Percentiles rank a stretch among this genome's conserved stretches.
phyloP scores from a whole-genome alignment of 208 protist species.

The Leishmania tropica region DNA sequence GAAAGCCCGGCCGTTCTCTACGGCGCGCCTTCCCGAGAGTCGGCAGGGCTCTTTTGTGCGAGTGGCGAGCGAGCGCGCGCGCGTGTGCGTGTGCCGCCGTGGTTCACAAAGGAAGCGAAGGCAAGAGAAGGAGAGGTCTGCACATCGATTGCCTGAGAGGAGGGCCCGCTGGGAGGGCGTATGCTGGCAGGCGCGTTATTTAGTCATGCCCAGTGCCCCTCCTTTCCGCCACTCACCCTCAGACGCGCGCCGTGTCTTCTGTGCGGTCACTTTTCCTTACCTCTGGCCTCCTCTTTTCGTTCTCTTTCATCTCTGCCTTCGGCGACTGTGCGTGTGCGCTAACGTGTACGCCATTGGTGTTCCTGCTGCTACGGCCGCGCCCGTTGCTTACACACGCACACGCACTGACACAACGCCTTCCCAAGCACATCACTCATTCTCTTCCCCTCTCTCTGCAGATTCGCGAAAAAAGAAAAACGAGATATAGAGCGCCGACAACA shows the following conservation, averaged over 20 bases:
- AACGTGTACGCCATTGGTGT: not conserved
- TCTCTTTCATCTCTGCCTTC: not conserved
- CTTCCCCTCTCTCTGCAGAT: not conserved
- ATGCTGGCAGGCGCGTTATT: not conserved
- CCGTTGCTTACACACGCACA: not conserved
- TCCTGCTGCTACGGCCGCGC: not conserved
- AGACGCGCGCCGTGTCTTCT: slow-evolving; percentile 6
- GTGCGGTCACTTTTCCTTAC: not conserved
- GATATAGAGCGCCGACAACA: not conserved
- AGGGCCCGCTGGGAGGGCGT: not conserved
- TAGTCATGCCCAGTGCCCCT: not conserved
- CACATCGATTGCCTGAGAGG: not conserved
- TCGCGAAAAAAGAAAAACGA: not conserved
- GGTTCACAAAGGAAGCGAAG: not conserved
- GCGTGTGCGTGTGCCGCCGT: not conserved
- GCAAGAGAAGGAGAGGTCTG: not conserved
- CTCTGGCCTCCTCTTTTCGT: not conserved
- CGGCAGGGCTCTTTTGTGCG: not conserved
- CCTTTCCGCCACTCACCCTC: not conserved
- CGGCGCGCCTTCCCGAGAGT: not conserved
- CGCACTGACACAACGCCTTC: not conserved
- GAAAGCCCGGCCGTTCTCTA: not conserved
- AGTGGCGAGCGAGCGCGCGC: not conserved
- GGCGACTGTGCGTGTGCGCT: not conserved
- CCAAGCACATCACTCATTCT: not conserved